Conservation (phyloP, 371 early-diverging fungal species). For the Coemansia sp. region DNA sequence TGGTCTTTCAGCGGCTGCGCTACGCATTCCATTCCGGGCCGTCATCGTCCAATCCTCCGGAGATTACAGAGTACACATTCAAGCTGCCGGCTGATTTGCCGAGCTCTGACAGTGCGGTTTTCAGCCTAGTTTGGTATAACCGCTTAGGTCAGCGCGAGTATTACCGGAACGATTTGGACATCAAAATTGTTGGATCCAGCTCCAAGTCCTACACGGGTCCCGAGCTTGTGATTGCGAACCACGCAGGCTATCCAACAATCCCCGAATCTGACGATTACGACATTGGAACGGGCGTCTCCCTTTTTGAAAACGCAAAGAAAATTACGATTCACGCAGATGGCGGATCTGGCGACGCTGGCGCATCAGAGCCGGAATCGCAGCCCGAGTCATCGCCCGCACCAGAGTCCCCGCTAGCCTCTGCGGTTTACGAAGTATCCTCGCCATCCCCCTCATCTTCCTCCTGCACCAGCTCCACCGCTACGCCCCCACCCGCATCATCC, state of each 20-base stretch:
- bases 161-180: slow-evolving; percentile 69
- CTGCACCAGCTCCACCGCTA: not conserved
- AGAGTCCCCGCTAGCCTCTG: too few species aligned
- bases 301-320: not conserved
- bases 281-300: not conserved
- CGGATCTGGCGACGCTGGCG: too few species aligned
- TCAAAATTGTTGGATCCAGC: slow-evolving; percentile 53
- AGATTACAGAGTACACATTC: slow-evolving; percentile 49
- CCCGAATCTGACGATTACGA: slow-evolving; percentile 16
- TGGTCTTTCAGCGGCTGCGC: slow-evolving; percentile 57
- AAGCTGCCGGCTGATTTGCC: slow-evolving; percentile 62
- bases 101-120: slow-evolving; percentile 49
- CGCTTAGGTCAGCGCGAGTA: slow-evolving; percentile 64
- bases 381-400: too few species aligned
- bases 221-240: not conserved
- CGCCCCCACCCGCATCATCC: not conserved
- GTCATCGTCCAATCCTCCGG: slow-evolving; percentile 14
- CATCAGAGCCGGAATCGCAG: too few species aligned
- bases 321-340: too few species aligned
- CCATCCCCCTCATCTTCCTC: too few species aligned
- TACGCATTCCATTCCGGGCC: slow-evolving; percentile 48
- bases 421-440: too few species aligned
- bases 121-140: slow-evolving; percentile 74
- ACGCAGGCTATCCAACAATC: slow-evolving; percentile 9
- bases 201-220: slow-evolving; percentile 29